Base-by-base conservation (phyloP, 148 eudicot species). In the Persicaria maculosa region DNA sequence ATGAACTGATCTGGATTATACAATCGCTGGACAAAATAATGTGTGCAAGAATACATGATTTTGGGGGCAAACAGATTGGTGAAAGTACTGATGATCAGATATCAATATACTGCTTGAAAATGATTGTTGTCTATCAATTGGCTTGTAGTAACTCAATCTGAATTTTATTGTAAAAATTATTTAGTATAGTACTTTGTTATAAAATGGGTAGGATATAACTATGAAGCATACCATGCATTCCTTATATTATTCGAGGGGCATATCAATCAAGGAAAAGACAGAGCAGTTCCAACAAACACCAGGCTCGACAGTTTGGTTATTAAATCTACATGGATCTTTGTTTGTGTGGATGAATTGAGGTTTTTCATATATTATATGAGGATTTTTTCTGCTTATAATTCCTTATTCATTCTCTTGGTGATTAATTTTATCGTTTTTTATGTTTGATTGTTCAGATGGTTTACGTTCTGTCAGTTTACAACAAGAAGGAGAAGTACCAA, bases 401-500 rank as follows among this genome's bases (percentile, higher is more conserved):
- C 68, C 4, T 43, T 45, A 0, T 16, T 40, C 44, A 68, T 40
- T 9, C 11, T 14, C 10, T 8, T 43, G 19, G 1, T 40, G n/a
- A 4, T n/a, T 40, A 68, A 68, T 68, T 36, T 68, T 40, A 44
- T 68, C 0, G 12, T 40, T 54, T 48, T 45, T n/a, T 65, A 47
- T 72, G 62, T 74, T 9, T 81, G 77, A 74, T 70, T 46, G 31
- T 80, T 77, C 94, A 92, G 99, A 96, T 92, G 99, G 97, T 96
- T 67, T 96, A 96, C 74, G 99, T 96, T 61, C 78, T 96, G 78
- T 96, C 97, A 15, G 85, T 96, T 67, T 96, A 96, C 94, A 92
- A 85, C 90, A 90, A 85, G 89, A 92, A 90, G 83, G 99, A 96
- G 85, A 96, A 92, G 76, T 85, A 92, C 85, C 87, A 96, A 73